Conservation (phyloP, 306 rosid species). For the Nissolia schottii region DNA sequence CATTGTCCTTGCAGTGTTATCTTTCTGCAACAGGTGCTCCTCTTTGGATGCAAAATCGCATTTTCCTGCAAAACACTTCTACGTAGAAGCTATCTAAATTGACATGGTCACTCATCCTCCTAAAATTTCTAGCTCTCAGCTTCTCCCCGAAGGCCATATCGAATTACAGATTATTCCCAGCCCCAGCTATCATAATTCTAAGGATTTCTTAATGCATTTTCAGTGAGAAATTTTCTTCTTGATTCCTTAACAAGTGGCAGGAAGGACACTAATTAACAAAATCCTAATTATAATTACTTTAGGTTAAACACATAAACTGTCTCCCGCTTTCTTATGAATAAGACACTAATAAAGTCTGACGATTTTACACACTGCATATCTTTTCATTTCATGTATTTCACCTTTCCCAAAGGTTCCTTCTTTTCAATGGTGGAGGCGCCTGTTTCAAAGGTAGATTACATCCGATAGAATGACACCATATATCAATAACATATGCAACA, state of each 20-base stretch:
- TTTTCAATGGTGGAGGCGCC: not conserved
- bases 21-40: conserved; percentile 12
- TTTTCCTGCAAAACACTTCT: conserved; percentile 26
- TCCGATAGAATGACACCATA: not conserved
- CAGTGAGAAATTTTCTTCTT: no score
- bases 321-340: not conserved
- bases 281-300: no score
- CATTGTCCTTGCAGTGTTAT: not conserved
- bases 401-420: not conserved
- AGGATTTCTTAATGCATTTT: no score
- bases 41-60: not conserved
- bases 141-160: not conserved
- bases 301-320: not conserved
- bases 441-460: not conserved
- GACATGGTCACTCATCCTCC: not conserved
- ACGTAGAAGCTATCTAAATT: conserved; percentile 11
- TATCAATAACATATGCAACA: not conserved
- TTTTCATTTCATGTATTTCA: no score
- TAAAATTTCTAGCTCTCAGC: not conserved
- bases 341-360: not conserved
- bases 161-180: not conserved
- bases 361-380: not conserved
- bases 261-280: no score
- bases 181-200: no score
- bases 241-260: no score